Conservation (phyloP, 495 filamentous ascomycete species). For the Aspergillus egyptiacus region DNA sequence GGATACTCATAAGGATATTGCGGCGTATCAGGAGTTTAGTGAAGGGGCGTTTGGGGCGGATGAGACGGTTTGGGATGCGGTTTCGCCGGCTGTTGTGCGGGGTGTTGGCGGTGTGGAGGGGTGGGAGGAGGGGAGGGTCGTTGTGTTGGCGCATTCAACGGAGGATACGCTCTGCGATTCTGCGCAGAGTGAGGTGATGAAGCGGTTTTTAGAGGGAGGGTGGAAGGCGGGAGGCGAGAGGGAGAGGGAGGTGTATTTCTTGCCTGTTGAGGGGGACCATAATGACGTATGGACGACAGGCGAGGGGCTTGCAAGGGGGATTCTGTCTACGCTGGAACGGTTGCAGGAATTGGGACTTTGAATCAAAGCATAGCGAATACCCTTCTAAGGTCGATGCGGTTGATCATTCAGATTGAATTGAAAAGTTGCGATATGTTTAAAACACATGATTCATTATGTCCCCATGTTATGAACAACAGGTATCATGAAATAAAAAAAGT, state of each 20-base stretch:
- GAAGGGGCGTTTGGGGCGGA: conserved; percentile 57
- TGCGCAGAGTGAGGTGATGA: conserved; percentile 48
- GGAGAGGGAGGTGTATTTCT: conserved; percentile 26
- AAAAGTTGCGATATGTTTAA: not conserved
- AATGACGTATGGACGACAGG: conserved; percentile 54
- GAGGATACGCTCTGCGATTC: conserved; percentile 57
- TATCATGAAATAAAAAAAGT: conserved; percentile 17
- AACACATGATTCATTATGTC: conserved; percentile 11
- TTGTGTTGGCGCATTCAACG: conserved; percentile 53
- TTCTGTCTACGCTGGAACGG: conserved; percentile 30
- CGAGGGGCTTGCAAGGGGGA: conserved; percentile 41
- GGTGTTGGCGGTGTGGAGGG: conserved; percentile 30
- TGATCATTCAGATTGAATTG: not conserved
- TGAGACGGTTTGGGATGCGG: conserved; percentile 44
- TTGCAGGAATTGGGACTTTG: conserved; percentile 15
- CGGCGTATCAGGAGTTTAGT: conserved; percentile 54
- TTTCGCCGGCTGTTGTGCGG: conserved; percentile 42
- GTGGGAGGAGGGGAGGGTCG: conserved; percentile 40
- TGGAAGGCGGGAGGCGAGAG: conserved; percentile 19
- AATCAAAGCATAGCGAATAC: not conserved
- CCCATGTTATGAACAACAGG: not conserved
- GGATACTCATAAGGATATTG: conserved; percentile 39
- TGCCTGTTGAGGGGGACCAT: conserved; percentile 54
- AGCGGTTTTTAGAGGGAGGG: conserved; percentile 28
- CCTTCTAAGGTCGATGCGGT: too few species aligned